These are phyloP conservation scores for Triticum urartu DNA, from an alignment of 176 grass and related monocot genomes.

Conservation along the genomic window DNA sequence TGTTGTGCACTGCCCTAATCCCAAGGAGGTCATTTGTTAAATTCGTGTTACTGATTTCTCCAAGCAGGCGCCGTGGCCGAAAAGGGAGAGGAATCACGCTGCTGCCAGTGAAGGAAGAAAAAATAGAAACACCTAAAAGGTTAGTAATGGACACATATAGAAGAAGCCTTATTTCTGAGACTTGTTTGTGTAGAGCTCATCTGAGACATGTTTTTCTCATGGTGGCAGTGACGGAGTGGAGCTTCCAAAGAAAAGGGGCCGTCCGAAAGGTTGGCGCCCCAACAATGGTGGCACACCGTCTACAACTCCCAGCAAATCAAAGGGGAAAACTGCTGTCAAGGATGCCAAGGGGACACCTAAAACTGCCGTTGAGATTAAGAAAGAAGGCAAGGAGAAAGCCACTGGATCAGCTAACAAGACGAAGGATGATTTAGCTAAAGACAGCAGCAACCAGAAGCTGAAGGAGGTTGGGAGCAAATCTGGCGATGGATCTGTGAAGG, in stretches of 20 bases:
- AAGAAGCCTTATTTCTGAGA: not conserved
- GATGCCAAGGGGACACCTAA: slow-evolving; percentile 34
- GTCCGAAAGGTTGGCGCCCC: slow-evolving; percentile 49
- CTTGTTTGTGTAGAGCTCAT: slow-evolving; percentile 1
- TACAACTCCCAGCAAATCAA: slow-evolving; percentile 36
- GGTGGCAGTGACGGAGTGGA: slow-evolving; percentile 38
- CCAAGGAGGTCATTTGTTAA: slow-evolving; percentile 6
- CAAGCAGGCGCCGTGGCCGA: slow-evolving; percentile 44
- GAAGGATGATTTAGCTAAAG: slow-evolving; percentile 29
- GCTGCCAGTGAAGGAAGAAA: slow-evolving; percentile 34
- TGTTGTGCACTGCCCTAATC: not conserved
- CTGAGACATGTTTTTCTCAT: slow-evolving; percentile 29
- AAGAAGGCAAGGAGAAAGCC: slow-evolving; percentile 30
- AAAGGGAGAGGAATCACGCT: slow-evolving; percentile 33
- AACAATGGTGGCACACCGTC: slow-evolving; percentile 30
- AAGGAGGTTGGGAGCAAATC: slow-evolving; percentile 46
- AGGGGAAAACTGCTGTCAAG: slow-evolving; percentile 46
- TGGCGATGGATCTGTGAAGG: slow-evolving; percentile 37
- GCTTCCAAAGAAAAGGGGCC: slow-evolving; percentile 53
- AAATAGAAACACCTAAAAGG: slow-evolving; percentile 56
- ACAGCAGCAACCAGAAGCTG: slow-evolving; percentile 35
- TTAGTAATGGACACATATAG: slow-evolving; percentile 12
- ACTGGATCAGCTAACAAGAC: slow-evolving; percentile 22
- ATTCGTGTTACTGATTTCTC: slow-evolving; percentile 26
- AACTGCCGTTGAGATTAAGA: slow-evolving; percentile 25